These are phyloP conservation scores for Beta corolliflora DNA, from an alignment of 179 eudicot genomes.

Conservation along the genomic window DNA sequence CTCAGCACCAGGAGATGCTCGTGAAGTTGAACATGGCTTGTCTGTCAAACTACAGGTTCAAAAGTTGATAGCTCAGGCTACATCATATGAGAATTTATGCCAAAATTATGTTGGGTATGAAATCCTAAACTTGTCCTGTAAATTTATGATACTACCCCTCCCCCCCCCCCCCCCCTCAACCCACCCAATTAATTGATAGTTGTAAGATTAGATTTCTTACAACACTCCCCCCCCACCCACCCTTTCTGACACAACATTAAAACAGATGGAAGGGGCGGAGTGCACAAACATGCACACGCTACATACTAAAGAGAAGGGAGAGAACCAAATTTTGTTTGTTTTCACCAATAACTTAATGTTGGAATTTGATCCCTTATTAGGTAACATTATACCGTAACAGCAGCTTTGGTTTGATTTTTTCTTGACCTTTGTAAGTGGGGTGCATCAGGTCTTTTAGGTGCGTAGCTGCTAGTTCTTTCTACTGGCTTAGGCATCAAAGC, in stretches of 20 bases:
- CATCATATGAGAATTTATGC: constrained; percentile 89
- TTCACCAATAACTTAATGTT: neutral
- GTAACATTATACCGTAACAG: neutral
- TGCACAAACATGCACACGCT: neutral
- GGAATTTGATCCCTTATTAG: neutral
- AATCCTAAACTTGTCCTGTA: constrained; percentile 5
- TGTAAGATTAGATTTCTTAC: neutral
- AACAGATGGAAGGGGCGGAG: neutral
- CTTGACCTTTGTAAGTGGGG: neutral
- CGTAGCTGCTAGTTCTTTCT: neutral
- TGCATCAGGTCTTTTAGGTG: neutral
- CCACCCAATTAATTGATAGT: neutral
- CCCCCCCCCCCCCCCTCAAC: neutral
- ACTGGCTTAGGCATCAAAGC: neutral
- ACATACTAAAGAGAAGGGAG: neutral
- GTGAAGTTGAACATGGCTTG: constrained; percentile 89
- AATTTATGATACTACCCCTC: neutral
- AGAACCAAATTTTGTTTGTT: neutral
- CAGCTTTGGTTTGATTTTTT: neutral
- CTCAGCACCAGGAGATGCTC: constrained; percentile 63
- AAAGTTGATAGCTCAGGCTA: constrained; percentile 92
- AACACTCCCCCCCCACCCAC: neutral
- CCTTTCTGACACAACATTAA: neutral
- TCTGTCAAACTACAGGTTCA: constrained; percentile 96
- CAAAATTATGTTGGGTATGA: constrained; percentile 98